Percentiles rank a stretch among this genome's conserved stretches.
Conservation (phyloP, 2,329 filamentous ascomycete species). For the Paraconiothyrium sp. region DNA sequence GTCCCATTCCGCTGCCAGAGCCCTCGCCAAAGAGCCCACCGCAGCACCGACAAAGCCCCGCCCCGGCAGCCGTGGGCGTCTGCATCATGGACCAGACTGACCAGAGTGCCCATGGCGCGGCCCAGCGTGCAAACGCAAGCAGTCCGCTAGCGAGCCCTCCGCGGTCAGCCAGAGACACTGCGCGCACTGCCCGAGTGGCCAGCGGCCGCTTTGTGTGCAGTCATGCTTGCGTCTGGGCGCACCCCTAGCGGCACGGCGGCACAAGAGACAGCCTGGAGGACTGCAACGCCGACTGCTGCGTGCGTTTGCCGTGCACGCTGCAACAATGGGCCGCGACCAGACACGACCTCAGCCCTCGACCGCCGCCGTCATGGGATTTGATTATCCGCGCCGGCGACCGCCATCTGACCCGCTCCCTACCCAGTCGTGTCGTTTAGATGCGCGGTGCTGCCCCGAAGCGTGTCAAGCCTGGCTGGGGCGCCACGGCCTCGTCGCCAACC, state of each 20-base stretch:
- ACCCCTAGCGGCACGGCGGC: not conserved
- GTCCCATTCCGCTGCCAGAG: not conserved
- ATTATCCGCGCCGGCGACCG: conserved; percentile 30
- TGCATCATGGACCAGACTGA: conserved; percentile 6
- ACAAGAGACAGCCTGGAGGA: not conserved
- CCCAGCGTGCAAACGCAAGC: conserved; percentile 11
- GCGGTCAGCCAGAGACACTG: conserved; percentile 10
- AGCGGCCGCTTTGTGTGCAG: conserved; percentile 1
- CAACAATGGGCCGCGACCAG: too few relatives aligned
- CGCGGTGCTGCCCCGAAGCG: conserved; percentile 18
- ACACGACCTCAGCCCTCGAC: not conserved
- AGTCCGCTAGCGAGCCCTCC: conserved; percentile 11
- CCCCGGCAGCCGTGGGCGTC: conserved; percentile 7
- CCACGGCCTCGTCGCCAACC: conserved; percentile 16
- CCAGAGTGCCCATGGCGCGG: conserved; percentile 9
- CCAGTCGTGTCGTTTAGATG: conserved; percentile 20
- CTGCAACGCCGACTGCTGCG: conserved; percentile 1
- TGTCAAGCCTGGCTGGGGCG: conserved; percentile 17
- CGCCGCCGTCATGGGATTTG: conserved; percentile 25
- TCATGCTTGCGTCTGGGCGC: conserved; percentile 8
- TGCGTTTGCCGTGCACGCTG: not conserved
- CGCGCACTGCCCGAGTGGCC: not conserved
- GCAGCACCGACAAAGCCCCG: conserved; percentile 6
- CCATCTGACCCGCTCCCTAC: conserved; percentile 34
- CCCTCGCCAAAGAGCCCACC: not conserved